phyloP scores from a whole-genome alignment of 768 basidiomycete genomes.

The Tylopilus sp. region DNA sequence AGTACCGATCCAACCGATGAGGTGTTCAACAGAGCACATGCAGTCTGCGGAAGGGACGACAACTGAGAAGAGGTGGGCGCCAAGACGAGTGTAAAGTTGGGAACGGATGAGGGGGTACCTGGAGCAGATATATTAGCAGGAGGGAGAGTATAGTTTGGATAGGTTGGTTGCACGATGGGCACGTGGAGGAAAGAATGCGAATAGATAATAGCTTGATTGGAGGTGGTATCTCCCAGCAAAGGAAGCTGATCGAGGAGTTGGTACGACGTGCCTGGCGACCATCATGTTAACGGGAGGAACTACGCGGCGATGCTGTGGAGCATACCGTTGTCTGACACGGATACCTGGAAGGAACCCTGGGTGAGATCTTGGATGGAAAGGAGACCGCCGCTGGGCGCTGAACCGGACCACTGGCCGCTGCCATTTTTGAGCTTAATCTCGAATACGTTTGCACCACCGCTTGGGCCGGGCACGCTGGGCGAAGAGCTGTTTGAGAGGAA shows the following conservation, averaged over 20 bases:
- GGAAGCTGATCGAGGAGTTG: slow-evolving; percentile 41
- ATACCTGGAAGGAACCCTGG: slow-evolving; percentile 54
- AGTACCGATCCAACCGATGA: slow-evolving; percentile 37
- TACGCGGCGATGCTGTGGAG: neutral
- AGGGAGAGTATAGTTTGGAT: slow-evolving; percentile 76
- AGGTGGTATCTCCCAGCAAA: slow-evolving; percentile 69
- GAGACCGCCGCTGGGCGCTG: slow-evolving; percentile 45
- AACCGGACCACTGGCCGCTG: slow-evolving; percentile 49
- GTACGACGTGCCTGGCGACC: slow-evolving; percentile 47
- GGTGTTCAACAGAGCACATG: slow-evolving; percentile 50
- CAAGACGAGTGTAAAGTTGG: slow-evolving; percentile 55
- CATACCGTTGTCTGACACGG: slow-evolving; percentile 48
- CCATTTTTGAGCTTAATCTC: slow-evolving; percentile 51
- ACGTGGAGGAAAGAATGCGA: slow-evolving; percentile 51
- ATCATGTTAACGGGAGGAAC: slow-evolving; percentile 1
- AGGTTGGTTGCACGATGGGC: slow-evolving; percentile 39
- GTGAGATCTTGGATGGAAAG: slow-evolving; percentile 43
- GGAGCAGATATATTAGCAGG: slow-evolving; percentile 49
- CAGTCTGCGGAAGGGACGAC: slow-evolving; percentile 48
- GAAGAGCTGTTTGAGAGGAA: slow-evolving; percentile 54
- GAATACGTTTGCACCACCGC: slow-evolving; percentile 38
- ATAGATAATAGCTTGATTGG: slow-evolving; percentile 69
- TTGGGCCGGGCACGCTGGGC: slow-evolving; percentile 33
- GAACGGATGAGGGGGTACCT: slow-evolving; percentile 36
- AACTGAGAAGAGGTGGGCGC: slow-evolving; percentile 45